These are phyloP conservation scores for Rosa chinensis DNA, from an alignment of 306 rosid species.

Conservation along the genomic window DNA sequence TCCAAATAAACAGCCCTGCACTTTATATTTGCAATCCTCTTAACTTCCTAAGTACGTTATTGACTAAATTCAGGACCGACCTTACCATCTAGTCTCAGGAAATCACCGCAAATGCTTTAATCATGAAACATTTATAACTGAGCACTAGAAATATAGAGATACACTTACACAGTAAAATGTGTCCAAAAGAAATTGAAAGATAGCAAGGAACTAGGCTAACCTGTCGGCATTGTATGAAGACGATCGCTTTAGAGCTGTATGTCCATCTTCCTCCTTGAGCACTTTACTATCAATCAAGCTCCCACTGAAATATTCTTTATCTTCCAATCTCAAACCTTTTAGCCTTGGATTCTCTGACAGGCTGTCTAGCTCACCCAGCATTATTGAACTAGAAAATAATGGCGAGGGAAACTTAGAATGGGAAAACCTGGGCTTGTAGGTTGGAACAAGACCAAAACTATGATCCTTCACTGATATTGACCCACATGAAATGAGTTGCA, in stretches of 20 bases:
- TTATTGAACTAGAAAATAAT: slow-evolving; percentile 57
- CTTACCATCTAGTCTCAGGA: not conserved
- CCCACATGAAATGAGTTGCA: slow-evolving; percentile 93
- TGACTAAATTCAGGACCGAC: not conserved
- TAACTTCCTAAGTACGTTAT: not conserved
- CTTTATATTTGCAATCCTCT: not conserved
- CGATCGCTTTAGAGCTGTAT: slow-evolving; percentile 60
- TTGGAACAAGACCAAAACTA: slow-evolving; percentile 73
- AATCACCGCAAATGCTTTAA: not conserved
- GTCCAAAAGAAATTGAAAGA: slow-evolving; percentile 25
- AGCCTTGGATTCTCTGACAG: slow-evolving; percentile 62
- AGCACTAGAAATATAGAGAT: not conserved
- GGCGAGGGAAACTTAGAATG: slow-evolving; percentile 75
- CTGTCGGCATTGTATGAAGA: slow-evolving; percentile 84
- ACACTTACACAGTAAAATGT: not conserved
- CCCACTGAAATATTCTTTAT: slow-evolving; percentile 86
- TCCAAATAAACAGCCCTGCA: not conserved
- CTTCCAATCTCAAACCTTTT: slow-evolving; percentile 66
- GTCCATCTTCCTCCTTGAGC: slow-evolving; percentile 51
- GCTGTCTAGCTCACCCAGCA: slow-evolving; percentile 72
- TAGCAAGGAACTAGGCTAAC: slow-evolving; percentile 40
- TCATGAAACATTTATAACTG: not conserved
- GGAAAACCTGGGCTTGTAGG: slow-evolving; percentile 66
- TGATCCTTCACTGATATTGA: slow-evolving; percentile 84
- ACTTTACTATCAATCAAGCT: slow-evolving; percentile 71